These are phyloP conservation scores for Candida sp. DNA, from an alignment of 1,139 yeast genomes.

Conservation along the genomic window DNA sequence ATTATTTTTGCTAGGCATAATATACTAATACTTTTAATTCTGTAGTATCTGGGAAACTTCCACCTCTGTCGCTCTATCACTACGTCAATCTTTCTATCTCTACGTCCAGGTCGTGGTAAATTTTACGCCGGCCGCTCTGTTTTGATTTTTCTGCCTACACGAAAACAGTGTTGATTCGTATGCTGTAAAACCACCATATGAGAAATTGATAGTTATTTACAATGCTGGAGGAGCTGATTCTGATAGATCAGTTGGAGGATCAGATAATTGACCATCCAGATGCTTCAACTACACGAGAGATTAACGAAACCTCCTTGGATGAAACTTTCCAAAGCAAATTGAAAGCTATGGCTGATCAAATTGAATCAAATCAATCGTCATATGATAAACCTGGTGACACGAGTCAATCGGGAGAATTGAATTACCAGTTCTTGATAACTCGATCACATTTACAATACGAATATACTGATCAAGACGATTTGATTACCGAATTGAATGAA, in stretches of 20 bases:
- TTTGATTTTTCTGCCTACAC: background rate
- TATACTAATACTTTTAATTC: too few relatives aligned
- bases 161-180: background rate
- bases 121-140: constrained; percentile 1
- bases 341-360: constrained; percentile 44
- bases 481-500: constrained; percentile 50
- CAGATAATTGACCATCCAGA: constrained; percentile 47
- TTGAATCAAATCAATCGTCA: constrained; percentile 10
- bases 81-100: background rate
- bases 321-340: constrained; percentile 44
- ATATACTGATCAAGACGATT: constrained; percentile 34
- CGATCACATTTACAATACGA: constrained; percentile 44
- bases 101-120: background rate
- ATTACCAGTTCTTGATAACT: constrained; percentile 28
- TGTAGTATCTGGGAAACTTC: too few relatives aligned
- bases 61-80: background rate
- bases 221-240: constrained; percentile 37
- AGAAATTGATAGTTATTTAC: background rate
- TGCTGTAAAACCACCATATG: background rate
- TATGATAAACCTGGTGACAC: constrained; percentile 10
- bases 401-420: constrained; percentile 9
- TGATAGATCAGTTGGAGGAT: constrained; percentile 45
- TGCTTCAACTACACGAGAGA: constrained; percentile 30
- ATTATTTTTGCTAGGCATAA: too few relatives aligned
- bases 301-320: constrained; percentile 30